These are phyloP conservation scores for Tardiomyces depauwii DNA, from an alignment of 1,139 yeast genomes.

Conservation along the genomic window DNA sequence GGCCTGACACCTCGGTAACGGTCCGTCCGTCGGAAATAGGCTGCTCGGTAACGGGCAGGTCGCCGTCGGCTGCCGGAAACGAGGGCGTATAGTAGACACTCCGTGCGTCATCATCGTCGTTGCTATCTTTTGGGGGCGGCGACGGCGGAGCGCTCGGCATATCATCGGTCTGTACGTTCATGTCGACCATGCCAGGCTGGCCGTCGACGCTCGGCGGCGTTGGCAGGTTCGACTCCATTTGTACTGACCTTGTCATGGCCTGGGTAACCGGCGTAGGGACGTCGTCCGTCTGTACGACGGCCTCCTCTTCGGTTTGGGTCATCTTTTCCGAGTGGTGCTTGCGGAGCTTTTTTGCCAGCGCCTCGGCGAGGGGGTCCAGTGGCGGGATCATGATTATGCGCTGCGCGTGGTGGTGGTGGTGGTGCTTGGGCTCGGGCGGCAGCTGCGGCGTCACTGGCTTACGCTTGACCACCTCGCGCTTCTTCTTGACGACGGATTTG, in stretches of 20 bases:
- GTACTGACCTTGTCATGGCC: too few species aligned
- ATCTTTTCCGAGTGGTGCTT: conserved; percentile 3
- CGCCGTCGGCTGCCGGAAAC: conserved; percentile 2
- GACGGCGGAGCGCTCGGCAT: conserved; percentile 1
- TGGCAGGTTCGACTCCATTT: background rate
- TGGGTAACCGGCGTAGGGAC: background rate
- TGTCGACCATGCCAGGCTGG: background rate
- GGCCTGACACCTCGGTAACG: background rate
- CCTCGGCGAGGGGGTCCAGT: conserved; percentile 15
- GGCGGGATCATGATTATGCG: conserved; percentile 6
- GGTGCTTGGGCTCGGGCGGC: background rate
- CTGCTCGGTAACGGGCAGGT: background rate
- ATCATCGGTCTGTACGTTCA: background rate
- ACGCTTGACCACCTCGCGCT: background rate
- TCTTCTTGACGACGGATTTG: background rate
- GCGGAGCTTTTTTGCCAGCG: conserved; percentile 13
- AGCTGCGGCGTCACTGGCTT: background rate
- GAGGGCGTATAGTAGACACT: conserved; percentile 14
- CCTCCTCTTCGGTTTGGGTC: conserved; percentile 6
- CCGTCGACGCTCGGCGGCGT: background rate
- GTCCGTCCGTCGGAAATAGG: background rate
- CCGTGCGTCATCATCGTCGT: conserved; percentile 7
- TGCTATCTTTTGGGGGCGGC: background rate
- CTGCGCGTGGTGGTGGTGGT: background rate
- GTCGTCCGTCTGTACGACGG: conserved; percentile 13